Evolutionary conservation across 805 yeast species (phyloP), one percentile per base, ranked within the genome.

Genomic region (Wickerhamiella occidentalis): DNA sequence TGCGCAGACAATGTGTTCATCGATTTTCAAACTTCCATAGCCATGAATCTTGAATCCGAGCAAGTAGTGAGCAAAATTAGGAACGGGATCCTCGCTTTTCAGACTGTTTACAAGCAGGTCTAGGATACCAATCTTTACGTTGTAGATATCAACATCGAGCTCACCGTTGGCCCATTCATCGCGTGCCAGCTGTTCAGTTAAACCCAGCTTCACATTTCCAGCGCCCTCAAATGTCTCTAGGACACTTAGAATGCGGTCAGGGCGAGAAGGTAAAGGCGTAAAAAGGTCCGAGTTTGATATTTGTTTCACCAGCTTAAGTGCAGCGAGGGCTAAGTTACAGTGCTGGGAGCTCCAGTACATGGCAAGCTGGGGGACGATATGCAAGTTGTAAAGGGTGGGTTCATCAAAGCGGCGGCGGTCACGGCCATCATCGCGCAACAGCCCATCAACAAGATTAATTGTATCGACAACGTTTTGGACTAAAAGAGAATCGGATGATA

Each of bases 221-320:
- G 94, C 78, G 56, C 88, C 96, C 55, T 85, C 85, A 28, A 83
- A 76, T 13, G 87, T 80, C 57, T 80, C 82, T 48, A 83, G 72
- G 35, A 84, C 72, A 0, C 85, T 78, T 43, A 88, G 63, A 12
- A 90, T 65, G 55, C 87, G 76, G 53, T 79, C 80, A 48, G 71
- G 76, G 8, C 72, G 71, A 15, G 59, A 48, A 25, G 64, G 55
- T 2, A 60, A 52, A 9, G 59, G 51, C 60, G 60, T 64, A 58
- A 81, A 80, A 42, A 71, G 71, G 11, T 75, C 64, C 0, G 79
- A 69, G 11, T 61, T 55, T 0, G 82, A 68, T 5, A 86, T 65
- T 47, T 67, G 67, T 5, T 64, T 59, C 45, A 90, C 67, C 12
- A 86, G 68, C 11, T 67, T 60, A 15, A 87, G 61, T 0, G 90